Conservation (phyloP, 2,329 filamentous ascomycete genomes). For the Xylariomycetidae sp. region DNA sequence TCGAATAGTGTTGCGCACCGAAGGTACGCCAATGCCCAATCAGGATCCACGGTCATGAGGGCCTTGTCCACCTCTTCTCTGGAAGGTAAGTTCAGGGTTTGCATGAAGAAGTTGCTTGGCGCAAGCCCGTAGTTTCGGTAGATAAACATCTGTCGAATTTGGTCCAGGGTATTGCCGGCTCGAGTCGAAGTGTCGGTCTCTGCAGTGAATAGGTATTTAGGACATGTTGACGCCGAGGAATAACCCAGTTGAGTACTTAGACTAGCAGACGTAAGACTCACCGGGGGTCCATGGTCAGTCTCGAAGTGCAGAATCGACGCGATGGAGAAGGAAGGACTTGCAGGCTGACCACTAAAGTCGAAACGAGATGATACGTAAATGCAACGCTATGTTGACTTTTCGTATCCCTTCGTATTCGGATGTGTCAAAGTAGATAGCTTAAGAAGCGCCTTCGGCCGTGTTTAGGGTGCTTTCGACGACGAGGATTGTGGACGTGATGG, state of each 20-base stretch:
- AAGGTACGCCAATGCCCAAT: slow-evolving; percentile 39
- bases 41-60: slow-evolving; percentile 36
- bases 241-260: not conserved
- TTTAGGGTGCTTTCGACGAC: no score
- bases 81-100: slow-evolving; percentile 41
- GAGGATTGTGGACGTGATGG: no score
- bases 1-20: slow-evolving; percentile 29
- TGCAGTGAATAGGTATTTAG: not conserved
- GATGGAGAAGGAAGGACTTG: no score
- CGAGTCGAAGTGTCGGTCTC: no score
- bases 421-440: no score
- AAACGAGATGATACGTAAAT: slow-evolving; percentile 4
- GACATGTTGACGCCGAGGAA: slow-evolving; percentile 2
- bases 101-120: slow-evolving; percentile 46
- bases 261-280: not conserved
- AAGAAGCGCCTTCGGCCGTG: no score
- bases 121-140: no score
- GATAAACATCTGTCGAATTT: no score
- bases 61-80: slow-evolving; percentile 38
- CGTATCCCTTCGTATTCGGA: no score
- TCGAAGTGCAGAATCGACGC: no score
- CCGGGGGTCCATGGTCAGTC: no score
- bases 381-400: not conserved
- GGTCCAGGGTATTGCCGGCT: no score
- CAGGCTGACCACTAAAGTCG: slow-evolving; percentile 5